Evolutionary conservation across 23 red algal genomes (phyloP).

Genomic region (Porphyridium purpureum): DNA sequence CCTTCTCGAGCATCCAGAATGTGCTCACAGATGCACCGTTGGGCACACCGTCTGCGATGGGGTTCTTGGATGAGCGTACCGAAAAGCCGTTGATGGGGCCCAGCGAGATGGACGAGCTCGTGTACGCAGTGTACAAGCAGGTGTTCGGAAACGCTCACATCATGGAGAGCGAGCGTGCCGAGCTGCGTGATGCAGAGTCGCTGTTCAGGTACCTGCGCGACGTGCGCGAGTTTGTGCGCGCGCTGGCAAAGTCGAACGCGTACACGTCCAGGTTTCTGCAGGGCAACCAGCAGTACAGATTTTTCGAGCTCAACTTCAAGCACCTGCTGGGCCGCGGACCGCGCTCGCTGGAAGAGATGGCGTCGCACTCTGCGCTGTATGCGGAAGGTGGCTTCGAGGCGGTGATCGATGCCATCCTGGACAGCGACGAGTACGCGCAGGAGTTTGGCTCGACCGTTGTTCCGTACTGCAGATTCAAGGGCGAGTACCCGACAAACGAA

Average conservation of each 20-base stretch:
- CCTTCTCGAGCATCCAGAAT: slow-evolving; percentile 40
- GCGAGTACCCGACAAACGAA: slow-evolving; percentile 31
- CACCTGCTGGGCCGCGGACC: slow-evolving; percentile 71
- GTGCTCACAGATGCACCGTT: slow-evolving; percentile 21
- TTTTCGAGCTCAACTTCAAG: slow-evolving; percentile 81
- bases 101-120: too few species aligned
- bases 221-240: slow-evolving; percentile 61
- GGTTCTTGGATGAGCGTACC: too few species aligned
- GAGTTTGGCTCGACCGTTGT: slow-evolving; percentile 53
- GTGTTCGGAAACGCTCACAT: slow-evolving; percentile 86
- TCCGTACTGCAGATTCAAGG: slow-evolving; percentile 50
- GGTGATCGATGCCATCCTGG: slow-evolving; percentile 76
- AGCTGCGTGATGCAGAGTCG: slow-evolving; percentile 60
- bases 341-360: slow-evolving; percentile 53
- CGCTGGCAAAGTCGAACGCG: slow-evolving; percentile 66
- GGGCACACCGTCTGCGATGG: too few species aligned
- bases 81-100: too few species aligned
- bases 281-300: slow-evolving; percentile 50
- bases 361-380: slow-evolving; percentile 48
- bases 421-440: slow-evolving; percentile 60
- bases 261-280: slow-evolving; percentile 61
- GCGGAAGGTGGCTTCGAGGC: slow-evolving; percentile 51
- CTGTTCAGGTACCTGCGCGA: slow-evolving; percentile 56
- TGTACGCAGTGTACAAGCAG: slow-evolving; percentile 45
- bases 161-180: slow-evolving; percentile 72